These are phyloP conservation scores for Dictyostelium purpureum DNA, from an alignment of 78 protist species.

Conservation along the genomic window DNA sequence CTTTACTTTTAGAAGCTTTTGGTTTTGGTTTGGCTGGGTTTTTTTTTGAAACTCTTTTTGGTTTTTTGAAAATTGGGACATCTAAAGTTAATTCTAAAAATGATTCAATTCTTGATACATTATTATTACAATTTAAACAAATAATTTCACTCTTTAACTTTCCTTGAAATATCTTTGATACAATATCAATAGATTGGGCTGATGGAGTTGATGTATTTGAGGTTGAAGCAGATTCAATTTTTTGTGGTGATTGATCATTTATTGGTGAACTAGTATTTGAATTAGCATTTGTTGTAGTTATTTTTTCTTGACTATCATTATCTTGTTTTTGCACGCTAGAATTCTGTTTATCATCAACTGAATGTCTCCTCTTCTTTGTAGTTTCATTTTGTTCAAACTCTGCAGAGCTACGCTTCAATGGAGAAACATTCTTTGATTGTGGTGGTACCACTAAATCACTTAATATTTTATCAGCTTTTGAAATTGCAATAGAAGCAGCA, in stretches of 20 bases:
- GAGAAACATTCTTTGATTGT: not conserved
- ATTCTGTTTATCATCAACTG: not conserved
- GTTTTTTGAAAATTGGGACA: conserved; percentile 19
- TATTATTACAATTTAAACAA: conserved; percentile 49
- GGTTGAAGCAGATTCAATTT: not conserved
- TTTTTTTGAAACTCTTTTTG: not conserved
- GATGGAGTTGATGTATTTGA: not conserved
- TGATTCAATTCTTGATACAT: conserved; percentile 31
- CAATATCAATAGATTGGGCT: not conserved
- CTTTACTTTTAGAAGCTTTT: not conserved
- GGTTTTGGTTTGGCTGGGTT: not conserved
- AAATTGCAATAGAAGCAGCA: not conserved
- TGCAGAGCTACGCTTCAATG: not conserved
- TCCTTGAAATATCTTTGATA: conserved; percentile 68
- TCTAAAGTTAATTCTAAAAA: conserved; percentile 69
- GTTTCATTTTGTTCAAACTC: too few relatives aligned
- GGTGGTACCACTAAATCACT: not conserved
- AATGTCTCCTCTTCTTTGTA: not conserved
- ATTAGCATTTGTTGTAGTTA: not conserved
- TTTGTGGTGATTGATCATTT: not conserved
- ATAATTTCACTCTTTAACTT: conserved; percentile 35
- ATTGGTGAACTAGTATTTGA: not conserved
- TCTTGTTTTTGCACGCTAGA: not conserved
- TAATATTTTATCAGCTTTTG: too few relatives aligned
- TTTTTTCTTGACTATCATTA: not conserved